Conservation (phyloP, 169 alveolate genomes). For the Cryptosporidium bovis region DNA sequence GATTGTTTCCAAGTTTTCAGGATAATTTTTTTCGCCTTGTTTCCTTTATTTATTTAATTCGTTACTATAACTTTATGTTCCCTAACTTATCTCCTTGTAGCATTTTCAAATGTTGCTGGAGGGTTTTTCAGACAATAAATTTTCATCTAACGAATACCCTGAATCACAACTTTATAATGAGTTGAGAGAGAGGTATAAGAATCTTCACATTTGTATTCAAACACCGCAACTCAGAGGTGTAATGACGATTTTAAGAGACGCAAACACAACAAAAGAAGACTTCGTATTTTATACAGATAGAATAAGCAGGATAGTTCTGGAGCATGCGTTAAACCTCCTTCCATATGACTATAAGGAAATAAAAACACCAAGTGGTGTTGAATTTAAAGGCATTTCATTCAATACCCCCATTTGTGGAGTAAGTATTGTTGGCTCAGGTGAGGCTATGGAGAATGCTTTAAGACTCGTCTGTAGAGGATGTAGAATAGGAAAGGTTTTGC, state of each 20-base stretch:
- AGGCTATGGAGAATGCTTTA: slow-evolving; percentile 72
- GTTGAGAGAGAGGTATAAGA: slow-evolving; percentile 25
- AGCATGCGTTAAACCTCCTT: slow-evolving; percentile 62
- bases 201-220: slow-evolving; percentile 30
- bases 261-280: slow-evolving; percentile 58
- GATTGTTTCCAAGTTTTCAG: no score
- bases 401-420: slow-evolving; percentile 72
- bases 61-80: no score
- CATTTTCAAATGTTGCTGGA: no score
- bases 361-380: slow-evolving; percentile 41
- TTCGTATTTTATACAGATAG: slow-evolving; percentile 63
- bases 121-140: no score
- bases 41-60: no score
- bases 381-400: slow-evolving; percentile 44
- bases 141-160: no score
- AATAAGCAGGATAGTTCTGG: slow-evolving; percentile 62
- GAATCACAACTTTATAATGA: slow-evolving; percentile 22
- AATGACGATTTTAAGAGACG: slow-evolving; percentile 69
- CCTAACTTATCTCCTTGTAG: no score
- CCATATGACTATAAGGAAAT: slow-evolving; percentile 55
- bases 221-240: slow-evolving; percentile 73
- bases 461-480: slow-evolving; percentile 74
- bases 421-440: slow-evolving; percentile 69
- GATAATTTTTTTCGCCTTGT: no score
- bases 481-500: slow-evolving; percentile 58